phyloP scores from a whole-genome alignment of 306 rosid species.

The Glycine latifolia region DNA sequence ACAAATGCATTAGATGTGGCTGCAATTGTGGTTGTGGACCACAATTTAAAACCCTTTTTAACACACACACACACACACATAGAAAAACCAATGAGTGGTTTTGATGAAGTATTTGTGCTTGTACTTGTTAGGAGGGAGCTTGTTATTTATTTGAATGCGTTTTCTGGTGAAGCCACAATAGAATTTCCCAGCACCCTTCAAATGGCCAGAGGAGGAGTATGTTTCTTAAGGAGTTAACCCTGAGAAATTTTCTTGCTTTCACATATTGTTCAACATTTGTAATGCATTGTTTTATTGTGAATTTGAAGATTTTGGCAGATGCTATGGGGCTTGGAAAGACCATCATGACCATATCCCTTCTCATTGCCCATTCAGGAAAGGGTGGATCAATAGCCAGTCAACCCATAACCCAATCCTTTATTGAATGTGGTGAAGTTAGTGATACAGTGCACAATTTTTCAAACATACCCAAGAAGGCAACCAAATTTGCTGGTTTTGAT shows the following conservation, averaged over 20 bases:
- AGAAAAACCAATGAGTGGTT: conserved; percentile 19
- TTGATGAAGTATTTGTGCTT: conserved; percentile 42
- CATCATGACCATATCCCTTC: conserved; percentile 93
- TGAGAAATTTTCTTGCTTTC: conserved; percentile 25
- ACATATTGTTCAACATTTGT: conserved; percentile 25
- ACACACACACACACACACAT: background rate
- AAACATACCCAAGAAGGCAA: conserved; percentile 54
- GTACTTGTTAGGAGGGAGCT: conserved; percentile 69
- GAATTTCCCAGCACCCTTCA: conserved; percentile 96
- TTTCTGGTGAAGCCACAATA: conserved; percentile 89
- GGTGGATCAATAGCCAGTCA: conserved; percentile 66
- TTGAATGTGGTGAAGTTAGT: conserved; percentile 58
- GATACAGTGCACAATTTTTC: conserved; percentile 48
- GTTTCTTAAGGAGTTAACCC: conserved; percentile 51
- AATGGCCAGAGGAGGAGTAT: conserved; percentile 97
- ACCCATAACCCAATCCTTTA: conserved; percentile 46
- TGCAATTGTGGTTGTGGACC: background rate
- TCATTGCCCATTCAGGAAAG: conserved; percentile 71
- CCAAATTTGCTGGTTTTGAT: conserved; percentile 73
- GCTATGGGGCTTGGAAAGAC: conserved; percentile 99
- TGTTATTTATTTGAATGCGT: conserved; percentile 80
- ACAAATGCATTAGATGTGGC: background rate
- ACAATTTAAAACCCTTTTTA: background rate
- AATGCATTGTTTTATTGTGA: conserved; percentile 46
- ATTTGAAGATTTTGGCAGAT: conserved; percentile 92